Percentiles rank a stretch among this genome's conserved stretches.
phyloP scores from a whole-genome alignment of 306 rosid genomes.

The Abrus precatorius region DNA sequence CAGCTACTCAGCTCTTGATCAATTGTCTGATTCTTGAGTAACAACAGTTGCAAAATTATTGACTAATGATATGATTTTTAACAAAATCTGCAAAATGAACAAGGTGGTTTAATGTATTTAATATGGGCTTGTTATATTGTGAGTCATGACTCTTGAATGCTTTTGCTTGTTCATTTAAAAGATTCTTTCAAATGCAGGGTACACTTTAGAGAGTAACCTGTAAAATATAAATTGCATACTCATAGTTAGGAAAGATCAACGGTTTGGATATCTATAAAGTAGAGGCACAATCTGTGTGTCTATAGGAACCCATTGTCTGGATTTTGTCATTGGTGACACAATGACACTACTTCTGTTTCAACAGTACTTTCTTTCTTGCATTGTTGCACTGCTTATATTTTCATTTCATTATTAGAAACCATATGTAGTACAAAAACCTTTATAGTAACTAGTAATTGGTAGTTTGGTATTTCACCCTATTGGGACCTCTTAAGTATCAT shows the following conservation, averaged over 20 bases:
- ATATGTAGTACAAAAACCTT: not conserved
- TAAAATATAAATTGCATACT: not conserved
- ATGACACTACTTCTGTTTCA: not conserved
- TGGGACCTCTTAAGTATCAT: not conserved
- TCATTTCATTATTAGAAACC: not conserved
- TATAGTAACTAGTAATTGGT: not conserved
- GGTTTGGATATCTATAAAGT: not conserved
- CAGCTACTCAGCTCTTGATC: not conserved
- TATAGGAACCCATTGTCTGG: not conserved
- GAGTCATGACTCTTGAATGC: not conserved
- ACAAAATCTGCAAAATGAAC: conserved; percentile 11
- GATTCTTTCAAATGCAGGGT: not conserved
- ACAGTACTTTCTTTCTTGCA: no score
- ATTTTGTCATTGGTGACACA: not conserved
- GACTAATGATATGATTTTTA: conserved; percentile 7
- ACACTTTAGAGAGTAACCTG: not conserved
- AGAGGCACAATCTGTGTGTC: not conserved
- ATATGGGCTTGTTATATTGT: not conserved
- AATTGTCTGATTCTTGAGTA: not conserved
- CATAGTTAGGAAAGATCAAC: not conserved
- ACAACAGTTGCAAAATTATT: not conserved
- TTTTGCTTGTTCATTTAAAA: not conserved
- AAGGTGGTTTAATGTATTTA: not conserved
- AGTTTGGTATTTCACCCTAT: not conserved
- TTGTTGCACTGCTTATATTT: conserved; percentile 1